phyloP scores from a whole-genome alignment of 257 asterid genomes.

The Cordia subcordata region DNA sequence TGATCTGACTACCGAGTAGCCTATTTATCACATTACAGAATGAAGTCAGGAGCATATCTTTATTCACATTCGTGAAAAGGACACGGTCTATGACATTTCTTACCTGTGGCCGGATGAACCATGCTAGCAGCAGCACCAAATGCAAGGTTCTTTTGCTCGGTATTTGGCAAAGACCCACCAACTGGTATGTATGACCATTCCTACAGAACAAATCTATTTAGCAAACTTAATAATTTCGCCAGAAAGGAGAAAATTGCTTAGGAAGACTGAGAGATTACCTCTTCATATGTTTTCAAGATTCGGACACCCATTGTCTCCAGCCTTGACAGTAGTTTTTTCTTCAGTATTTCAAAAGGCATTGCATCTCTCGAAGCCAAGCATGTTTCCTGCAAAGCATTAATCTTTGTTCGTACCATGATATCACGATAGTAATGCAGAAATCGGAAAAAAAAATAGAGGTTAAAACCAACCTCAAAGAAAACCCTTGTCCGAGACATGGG shows the following conservation, averaged over 20 bases:
- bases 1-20: constrained; percentile 95
- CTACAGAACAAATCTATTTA: constrained; percentile 32
- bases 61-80: constrained; percentile 5
- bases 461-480: constrained; percentile 75
- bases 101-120: constrained; percentile 99
- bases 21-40: constrained; percentile 30
- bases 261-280: constrained; percentile 36
- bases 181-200: constrained; percentile 99
- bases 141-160: constrained; percentile 94
- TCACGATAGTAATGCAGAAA: neutral
- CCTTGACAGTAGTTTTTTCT: constrained; percentile 79
- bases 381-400: constrained; percentile 61
- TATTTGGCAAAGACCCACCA: constrained; percentile 96
- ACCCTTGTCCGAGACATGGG: constrained; percentile 80
- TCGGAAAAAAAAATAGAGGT: neutral
- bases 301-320: constrained; percentile 84
- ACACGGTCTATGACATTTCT: neutral
- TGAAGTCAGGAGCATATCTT: constrained; percentile 2
- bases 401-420: neutral
- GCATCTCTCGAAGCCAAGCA: constrained; percentile 96
- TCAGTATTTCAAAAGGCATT: constrained; percentile 83
- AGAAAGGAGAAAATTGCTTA: too few relatives aligned
- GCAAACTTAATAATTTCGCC: too few relatives aligned
- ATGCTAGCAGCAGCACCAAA: constrained; percentile 99
- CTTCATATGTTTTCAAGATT: constrained; percentile 70